phyloP scores from a whole-genome alignment of 1,284 basidiomycete species.

The Tremellales sp. region DNA sequence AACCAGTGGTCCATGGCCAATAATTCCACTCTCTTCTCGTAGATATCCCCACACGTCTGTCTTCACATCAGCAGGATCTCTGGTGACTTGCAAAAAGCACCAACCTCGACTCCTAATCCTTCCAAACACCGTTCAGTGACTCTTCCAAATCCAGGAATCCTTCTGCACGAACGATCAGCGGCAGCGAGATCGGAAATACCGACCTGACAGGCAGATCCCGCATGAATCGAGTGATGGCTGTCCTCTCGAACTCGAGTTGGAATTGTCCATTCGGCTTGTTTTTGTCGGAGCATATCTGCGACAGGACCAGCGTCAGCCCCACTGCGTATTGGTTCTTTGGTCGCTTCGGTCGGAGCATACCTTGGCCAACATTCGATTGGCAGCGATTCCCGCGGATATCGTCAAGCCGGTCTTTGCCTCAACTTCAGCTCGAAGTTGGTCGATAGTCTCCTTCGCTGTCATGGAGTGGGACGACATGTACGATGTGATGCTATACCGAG shows the following conservation, averaged over 20 bases:
- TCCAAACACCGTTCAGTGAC: slow-evolving; percentile 82
- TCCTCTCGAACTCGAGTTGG: slow-evolving; percentile 63
- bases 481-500: slow-evolving; percentile 40
- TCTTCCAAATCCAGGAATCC: slow-evolving; percentile 78
- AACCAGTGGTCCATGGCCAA: slow-evolving; percentile 81
- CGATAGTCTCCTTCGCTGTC: slow-evolving; percentile 68
- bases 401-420: slow-evolving; percentile 75
- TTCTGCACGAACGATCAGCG: slow-evolving; percentile 20
- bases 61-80: neutral
- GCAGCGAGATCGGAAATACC: neutral
- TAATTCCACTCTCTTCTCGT: slow-evolving; percentile 63
- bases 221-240: slow-evolving; percentile 64
- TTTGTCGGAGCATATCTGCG: slow-evolving; percentile 88
- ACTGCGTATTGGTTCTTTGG: neutral
- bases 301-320: too few relatives aligned
- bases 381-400: slow-evolving; percentile 88
- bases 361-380: slow-evolving; percentile 72
- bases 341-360: slow-evolving; percentile 44
- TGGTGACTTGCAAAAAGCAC: slow-evolving; percentile 12
- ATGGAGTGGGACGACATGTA: slow-evolving; percentile 69
- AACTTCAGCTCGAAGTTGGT: slow-evolving; percentile 68
- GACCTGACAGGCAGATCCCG: slow-evolving; percentile 43
- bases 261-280: slow-evolving; percentile 95
- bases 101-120: slow-evolving; percentile 75
- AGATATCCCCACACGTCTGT: slow-evolving; percentile 84